Evolutionary conservation across 2,329 filamentous ascomycete genomes (phyloP), one percentile per base, ranked within the genome.

Genomic region (Parastagonospora avenae): DNA sequence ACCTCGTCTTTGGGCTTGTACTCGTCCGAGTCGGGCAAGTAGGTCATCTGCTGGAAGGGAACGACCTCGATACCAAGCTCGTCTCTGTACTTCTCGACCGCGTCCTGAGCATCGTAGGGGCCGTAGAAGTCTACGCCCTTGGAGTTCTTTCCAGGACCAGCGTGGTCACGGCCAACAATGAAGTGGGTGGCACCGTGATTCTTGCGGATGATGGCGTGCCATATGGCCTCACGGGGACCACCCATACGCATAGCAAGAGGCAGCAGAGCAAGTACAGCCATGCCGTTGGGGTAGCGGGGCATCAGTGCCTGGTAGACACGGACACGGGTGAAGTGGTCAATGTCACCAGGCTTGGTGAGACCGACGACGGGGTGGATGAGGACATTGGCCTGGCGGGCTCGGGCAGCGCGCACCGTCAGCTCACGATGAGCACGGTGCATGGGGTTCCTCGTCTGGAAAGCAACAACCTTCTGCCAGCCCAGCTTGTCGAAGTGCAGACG

Each of bases 191-290:
- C 92, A 69, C 94, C 94, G 80, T 97, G 92, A 80, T 99, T 99
- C 88, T 97, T 99, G 74, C 94, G 92, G 83, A 99, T 99, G 71
- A 99, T 96, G 72, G 94, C 94, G 82, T 99, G 94, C 94, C 94
- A 99, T 80, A 99, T 92, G 64, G 94, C 94, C 82, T 99, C 94
- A 64, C 94, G 91, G 59, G 94, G 94, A 68, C 94, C 94, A 72
- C 92, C 94, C 94, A 99, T 99, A 74, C 94, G 90, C 94, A 99
- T 99, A 68, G 94, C 94, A 60, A 99, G 84, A 52, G 92, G 92
- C 47, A 99, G 85, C 36, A 99, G 90, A 77, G 92, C 93, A 60
- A 99, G 86, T 33, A 95, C 92, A 52, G 94, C 94, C 94, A 99
- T 99, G 71, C 94, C 94, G 77, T 97, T 99, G 77, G 94, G 94